A percentile compares a stretch with the other conserved stretches of the same genome.
phyloP scores from a whole-genome alignment of 306 rosid genomes.

The Canavalia ensiformis region DNA sequence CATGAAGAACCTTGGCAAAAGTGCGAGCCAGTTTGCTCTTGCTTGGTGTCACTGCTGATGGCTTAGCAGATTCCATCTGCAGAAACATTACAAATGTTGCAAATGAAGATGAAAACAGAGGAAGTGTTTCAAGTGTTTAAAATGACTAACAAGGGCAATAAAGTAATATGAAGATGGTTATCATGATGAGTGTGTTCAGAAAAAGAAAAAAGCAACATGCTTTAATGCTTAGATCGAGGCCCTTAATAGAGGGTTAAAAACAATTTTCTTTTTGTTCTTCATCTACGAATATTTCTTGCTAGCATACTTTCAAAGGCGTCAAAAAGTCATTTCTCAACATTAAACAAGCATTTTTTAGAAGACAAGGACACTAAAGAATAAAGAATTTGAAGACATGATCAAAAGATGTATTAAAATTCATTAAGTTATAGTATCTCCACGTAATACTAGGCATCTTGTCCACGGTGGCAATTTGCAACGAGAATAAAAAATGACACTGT shows the following conservation, averaged over 20 bases:
- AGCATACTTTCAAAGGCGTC: slow-evolving; percentile 41
- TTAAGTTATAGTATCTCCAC: slow-evolving; percentile 7
- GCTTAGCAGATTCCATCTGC: slow-evolving; percentile 82
- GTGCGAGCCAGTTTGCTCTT: slow-evolving; percentile 74
- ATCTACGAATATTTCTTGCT: slow-evolving; percentile 36
- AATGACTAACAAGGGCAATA: slow-evolving; percentile 45
- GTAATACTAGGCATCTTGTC: slow-evolving; percentile 34
- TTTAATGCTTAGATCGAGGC: slow-evolving; percentile 71
- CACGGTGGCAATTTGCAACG: slow-evolving; percentile 33
- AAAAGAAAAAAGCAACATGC: slow-evolving; percentile 67
- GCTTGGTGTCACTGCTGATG: slow-evolving; percentile 64
- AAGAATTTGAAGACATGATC: slow-evolving; percentile 43
- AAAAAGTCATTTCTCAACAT: slow-evolving; percentile 41
- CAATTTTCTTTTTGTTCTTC: slow-evolving; percentile 49
- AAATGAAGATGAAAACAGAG: slow-evolving; percentile 28
- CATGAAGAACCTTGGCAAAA: slow-evolving; percentile 78
- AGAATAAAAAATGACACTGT: neutral
- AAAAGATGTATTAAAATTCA: slow-evolving; percentile 49
- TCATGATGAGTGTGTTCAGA: slow-evolving; percentile 58
- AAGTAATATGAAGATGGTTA: slow-evolving; percentile 49
- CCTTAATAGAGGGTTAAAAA: slow-evolving; percentile 54
- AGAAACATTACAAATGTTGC: slow-evolving; percentile 34
- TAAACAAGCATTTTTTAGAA: slow-evolving; percentile 27
- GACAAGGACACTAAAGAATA: slow-evolving; percentile 42
- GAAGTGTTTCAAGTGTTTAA: slow-evolving; percentile 26